Base-by-base conservation (phyloP, 1,284 basidiomycete genomes). In the Leccinum idahoense region DNA sequence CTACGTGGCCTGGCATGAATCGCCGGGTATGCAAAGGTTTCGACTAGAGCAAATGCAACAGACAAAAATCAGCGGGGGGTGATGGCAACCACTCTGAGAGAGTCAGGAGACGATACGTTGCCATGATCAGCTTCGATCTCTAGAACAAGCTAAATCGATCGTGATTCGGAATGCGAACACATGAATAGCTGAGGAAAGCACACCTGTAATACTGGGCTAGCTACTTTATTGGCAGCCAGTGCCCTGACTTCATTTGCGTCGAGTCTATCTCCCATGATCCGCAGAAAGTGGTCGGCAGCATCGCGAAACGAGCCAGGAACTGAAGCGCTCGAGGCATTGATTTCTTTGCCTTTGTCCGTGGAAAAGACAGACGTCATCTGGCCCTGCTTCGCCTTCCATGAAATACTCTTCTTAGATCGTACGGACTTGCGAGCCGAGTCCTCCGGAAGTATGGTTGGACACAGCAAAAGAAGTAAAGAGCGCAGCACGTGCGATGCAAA, bases 401-500 rank as follows among this genome's bases (percentile, higher is more conserved):
- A 79, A 1, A 83, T 80, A 66, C 90, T 92, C 75, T 88, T 92
- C 73, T 90, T 92, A 8, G 91, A 92, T 32, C 90, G 85, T 37
- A 90, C 63, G 41, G 75, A 73, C 14, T 74, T 75, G 59, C 76
- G 78, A 51, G 72, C 69, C 12, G 66, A 60, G 53, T 80, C 75
- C 3, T 76, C 72, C 6, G 76, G 69, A 14, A 79, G 76, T 18
- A 82, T 74, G 59, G 81, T 78, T 1, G 89, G 87, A 15, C 85
- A 88, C 18, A 96, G 80, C 37, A 96, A 80, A 6, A 89, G 74
- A 6, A 97, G 81, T 1, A 97, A 77, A 15, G 89, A 85, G 44
- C 94, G 88, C 58, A 96, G 68, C 46, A 94, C 91, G 68, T 96
- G 95, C 0, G 94, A 94, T 29, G 88, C 93, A 71, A 94, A 95